phyloP scores from a whole-genome alignment of 1,284 basidiomycete genomes.

The Ustilago xerochloae region DNA sequence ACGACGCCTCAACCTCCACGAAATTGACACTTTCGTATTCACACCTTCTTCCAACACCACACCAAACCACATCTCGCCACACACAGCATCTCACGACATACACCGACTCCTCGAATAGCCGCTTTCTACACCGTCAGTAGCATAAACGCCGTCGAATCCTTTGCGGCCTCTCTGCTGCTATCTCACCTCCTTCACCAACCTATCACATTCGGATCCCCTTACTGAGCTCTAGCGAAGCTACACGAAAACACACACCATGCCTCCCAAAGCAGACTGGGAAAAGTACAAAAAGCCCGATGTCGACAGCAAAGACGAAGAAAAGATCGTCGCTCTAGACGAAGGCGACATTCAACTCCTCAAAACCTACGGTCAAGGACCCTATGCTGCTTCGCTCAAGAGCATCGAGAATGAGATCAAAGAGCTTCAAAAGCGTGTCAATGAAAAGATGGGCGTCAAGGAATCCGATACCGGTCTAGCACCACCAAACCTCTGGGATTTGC shows the following conservation, averaged over 20 bases:
- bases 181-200: background rate
- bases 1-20: slow-evolving; percentile 37
- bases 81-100: background rate
- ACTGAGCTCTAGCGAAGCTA: background rate
- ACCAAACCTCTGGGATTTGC: slow-evolving; percentile 91
- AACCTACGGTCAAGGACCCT: slow-evolving; percentile 99
- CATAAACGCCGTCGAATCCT: background rate
- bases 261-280: slow-evolving; percentile 67
- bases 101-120: background rate
- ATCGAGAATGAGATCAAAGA: slow-evolving; percentile 94
- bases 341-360: slow-evolving; percentile 99
- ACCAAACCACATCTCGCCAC: background rate
- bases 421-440: slow-evolving; percentile 95
- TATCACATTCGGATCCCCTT: background rate
- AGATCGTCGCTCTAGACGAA: slow-evolving; percentile 84
- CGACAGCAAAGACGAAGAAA: slow-evolving; percentile 63
- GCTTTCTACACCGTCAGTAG: background rate
- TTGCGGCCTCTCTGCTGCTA: background rate
- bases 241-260: slow-evolving; percentile 49
- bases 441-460: slow-evolving; percentile 97
- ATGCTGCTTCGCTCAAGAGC: slow-evolving; percentile 87
- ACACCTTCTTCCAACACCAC: background rate
- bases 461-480: slow-evolving; percentile 96
- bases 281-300: slow-evolving; percentile 66
- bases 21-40: slow-evolving; percentile 8